Conservation (phyloP, 169 alveolate species). For the Cryptosporidium ryanae region DNA sequence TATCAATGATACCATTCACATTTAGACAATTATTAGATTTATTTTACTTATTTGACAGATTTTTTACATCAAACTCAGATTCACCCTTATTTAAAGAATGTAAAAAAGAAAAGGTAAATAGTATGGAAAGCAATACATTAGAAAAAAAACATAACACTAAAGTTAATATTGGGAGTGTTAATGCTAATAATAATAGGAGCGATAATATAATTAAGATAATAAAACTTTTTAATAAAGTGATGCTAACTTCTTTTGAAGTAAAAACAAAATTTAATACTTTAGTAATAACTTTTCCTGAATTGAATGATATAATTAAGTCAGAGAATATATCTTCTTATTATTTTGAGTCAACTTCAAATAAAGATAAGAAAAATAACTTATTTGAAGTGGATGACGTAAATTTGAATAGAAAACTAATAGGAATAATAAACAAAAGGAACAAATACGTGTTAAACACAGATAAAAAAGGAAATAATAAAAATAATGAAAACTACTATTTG, state of each 20-base stretch:
- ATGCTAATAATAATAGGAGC: no score
- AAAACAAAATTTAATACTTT: conserved; percentile 38
- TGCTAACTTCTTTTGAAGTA: conserved; percentile 7
- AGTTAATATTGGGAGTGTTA: no score
- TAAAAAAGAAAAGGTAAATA: background rate
- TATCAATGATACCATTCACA: conserved; percentile 27
- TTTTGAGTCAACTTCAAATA: conserved; percentile 27
- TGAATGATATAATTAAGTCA: conserved; percentile 29
- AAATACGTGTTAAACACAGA: background rate
- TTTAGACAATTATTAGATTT: conserved; percentile 54
- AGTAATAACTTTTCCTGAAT: conserved; percentile 47
- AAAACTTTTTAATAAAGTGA: background rate
- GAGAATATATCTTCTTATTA: conserved; percentile 37
- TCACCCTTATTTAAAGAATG: background rate
- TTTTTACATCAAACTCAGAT: conserved; percentile 3
- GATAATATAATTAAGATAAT: conserved; percentile 9
- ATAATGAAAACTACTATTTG: conserved; percentile 5
- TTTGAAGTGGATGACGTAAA: background rate
- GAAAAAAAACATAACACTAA: no score
- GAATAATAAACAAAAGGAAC: background rate
- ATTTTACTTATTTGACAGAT: conserved; percentile 14
- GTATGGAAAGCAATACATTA: background rate
- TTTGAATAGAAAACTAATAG: background rate
- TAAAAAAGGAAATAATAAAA: background rate
- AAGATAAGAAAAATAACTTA: background rate